These are phyloP conservation scores for Neonectria faginata DNA, from an alignment of 2,329 filamentous ascomycete genomes.

Conservation along the genomic window DNA sequence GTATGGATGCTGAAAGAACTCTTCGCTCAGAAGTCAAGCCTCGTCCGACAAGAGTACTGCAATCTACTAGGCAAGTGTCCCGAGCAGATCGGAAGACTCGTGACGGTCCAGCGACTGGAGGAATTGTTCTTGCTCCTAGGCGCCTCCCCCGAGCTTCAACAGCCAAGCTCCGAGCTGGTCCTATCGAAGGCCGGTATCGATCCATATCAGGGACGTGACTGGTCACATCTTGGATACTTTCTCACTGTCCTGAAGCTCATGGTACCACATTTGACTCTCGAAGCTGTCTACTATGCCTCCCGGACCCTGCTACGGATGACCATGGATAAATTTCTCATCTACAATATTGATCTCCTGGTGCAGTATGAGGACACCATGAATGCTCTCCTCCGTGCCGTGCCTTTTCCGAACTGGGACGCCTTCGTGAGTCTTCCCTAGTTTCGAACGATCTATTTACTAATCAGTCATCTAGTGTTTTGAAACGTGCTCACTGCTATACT, in stretches of 20 bases:
- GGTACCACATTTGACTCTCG: conserved; percentile 51
- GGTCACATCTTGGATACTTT: conserved; percentile 58
- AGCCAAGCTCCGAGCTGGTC: conserved; percentile 37
- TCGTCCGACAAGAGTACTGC: conserved; percentile 71
- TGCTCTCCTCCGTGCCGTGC: conserved; percentile 58
- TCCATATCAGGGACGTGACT: conserved; percentile 56
- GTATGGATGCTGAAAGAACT: conserved; percentile 74
- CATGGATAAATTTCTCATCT: conserved; percentile 63
- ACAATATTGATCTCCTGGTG: conserved; percentile 55
- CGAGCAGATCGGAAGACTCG: conserved; percentile 57
- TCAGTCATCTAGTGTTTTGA: conserved; percentile 58
- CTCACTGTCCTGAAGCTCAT: conserved; percentile 56
- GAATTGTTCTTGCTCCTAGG: conserved; percentile 70
- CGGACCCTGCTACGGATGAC: conserved; percentile 66
- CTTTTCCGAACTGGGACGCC: conserved; percentile 51
- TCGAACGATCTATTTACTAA: conserved; percentile 7
- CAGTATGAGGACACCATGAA: conserved; percentile 57
- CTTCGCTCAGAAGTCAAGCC: conserved; percentile 64
- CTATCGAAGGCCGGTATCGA: conserved; percentile 41
- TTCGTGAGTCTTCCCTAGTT: conserved; percentile 52
- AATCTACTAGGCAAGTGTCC: conserved; percentile 62
- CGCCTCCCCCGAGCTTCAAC: conserved; percentile 60
- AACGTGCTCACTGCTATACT: conserved; percentile 60
- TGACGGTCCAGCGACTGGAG: conserved; percentile 60
- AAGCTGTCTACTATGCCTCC: conserved; percentile 54